These are phyloP conservation scores for Puccinia novopanici DNA, from an alignment of 1,284 basidiomycete species.

Conservation along the genomic window DNA sequence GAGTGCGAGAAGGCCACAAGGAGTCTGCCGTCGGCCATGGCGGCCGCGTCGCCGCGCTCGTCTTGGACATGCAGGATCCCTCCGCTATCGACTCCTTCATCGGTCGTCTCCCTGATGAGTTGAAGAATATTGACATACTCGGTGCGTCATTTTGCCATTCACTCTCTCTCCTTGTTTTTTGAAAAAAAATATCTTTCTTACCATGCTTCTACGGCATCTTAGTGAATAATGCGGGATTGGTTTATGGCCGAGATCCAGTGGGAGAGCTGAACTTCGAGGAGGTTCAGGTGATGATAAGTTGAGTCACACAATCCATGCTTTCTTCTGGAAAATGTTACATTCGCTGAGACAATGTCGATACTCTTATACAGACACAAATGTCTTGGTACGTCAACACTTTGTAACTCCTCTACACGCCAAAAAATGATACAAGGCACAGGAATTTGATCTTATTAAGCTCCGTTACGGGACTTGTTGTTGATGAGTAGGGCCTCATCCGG, in stretches of 20 bases:
- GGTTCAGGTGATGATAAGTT: conserved; percentile 51
- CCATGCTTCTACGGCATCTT: background rate
- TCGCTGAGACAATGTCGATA: background rate
- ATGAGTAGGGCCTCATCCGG: conserved; percentile 39
- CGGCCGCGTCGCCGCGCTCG: conserved; percentile 69
- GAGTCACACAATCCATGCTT: background rate
- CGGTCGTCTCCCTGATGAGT: conserved; percentile 12
- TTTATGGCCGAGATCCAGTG: conserved; percentile 43
- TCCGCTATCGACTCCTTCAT: conserved; percentile 41
- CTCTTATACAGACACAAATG: conserved; percentile 37
- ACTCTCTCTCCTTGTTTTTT: background rate
- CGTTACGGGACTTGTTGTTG: background rate
- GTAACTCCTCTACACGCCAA: background rate
- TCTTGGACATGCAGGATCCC: conserved; percentile 73
- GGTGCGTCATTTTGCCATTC: conserved; percentile 56
- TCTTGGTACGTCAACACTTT: conserved; percentile 19
- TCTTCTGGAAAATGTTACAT: background rate
- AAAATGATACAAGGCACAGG: background rate
- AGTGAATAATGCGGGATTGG: conserved; percentile 46
- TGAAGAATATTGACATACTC: conserved; percentile 42
- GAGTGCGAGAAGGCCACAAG: conserved; percentile 70
- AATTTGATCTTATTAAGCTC: background rate
- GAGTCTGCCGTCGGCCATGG: conserved; percentile 71
- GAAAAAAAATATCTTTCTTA: conserved; percentile 54
- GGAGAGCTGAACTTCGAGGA: conserved; percentile 48